Conservation (phyloP, 495 filamentous ascomycete species). For the Neurospora sp. region DNA sequence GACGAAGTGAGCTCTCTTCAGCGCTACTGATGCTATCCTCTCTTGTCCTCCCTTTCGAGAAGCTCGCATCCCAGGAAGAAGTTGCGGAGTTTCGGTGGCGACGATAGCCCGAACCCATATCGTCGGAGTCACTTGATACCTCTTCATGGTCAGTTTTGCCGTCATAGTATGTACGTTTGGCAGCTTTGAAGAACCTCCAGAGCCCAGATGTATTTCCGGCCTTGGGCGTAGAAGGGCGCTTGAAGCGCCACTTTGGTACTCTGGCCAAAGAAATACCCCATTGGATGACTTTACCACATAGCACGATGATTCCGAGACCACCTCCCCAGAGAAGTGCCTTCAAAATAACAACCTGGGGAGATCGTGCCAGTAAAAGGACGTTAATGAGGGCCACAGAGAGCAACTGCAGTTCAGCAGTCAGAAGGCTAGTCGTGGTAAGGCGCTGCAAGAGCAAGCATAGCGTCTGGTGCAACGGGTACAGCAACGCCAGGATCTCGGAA, state of each 20-base stretch:
- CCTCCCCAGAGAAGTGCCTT: conserved; percentile 81
- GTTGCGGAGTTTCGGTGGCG: neutral
- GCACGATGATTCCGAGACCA: conserved; percentile 62
- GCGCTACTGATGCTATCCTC: conserved; percentile 7
- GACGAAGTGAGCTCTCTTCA: neutral
- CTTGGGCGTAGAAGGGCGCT: conserved; percentile 32
- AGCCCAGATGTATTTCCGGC: neutral
- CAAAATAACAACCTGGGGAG: conserved; percentile 77
- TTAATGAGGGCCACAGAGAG: conserved; percentile 77
- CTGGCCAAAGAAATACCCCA: conserved; percentile 81
- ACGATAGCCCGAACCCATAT: neutral
- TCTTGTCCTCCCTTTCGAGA: neutral
- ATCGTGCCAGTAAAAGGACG: conserved; percentile 62
- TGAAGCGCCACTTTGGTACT: conserved; percentile 85
- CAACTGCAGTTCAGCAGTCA: conserved; percentile 78
- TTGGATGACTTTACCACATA: conserved; percentile 64
- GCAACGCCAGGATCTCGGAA: conserved; percentile 50
- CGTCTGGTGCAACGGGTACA: conserved; percentile 81
- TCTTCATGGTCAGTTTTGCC: neutral
- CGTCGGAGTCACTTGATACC: neutral
- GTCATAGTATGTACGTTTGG: neutral
- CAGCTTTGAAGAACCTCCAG: neutral
- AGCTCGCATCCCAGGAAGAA: neutral
- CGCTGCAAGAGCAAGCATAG: conserved; percentile 63
- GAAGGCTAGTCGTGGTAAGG: conserved; percentile 76